Evolutionary conservation across 2,329 filamentous ascomycete species (phyloP).

Genomic region (Falciphora oryzae): DNA sequence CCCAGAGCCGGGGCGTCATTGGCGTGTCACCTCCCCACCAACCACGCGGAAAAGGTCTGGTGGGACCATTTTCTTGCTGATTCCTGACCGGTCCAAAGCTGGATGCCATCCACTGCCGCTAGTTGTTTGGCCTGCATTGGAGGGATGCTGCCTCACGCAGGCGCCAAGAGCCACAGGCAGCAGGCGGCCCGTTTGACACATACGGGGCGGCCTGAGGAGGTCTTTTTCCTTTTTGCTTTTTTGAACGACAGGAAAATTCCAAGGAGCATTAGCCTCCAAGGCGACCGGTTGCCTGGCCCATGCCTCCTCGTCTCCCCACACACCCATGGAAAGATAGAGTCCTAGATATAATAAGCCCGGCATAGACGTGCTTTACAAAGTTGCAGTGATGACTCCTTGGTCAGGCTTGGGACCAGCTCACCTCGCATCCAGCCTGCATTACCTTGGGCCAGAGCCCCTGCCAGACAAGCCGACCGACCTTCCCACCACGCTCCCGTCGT

Average conservation of each 20-base stretch:
- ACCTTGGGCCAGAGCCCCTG: not conserved
- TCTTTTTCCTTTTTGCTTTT: not conserved
- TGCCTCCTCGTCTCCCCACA: too few relatives aligned
- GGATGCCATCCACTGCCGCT: not conserved
- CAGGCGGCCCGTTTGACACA: not conserved
- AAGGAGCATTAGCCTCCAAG: too few relatives aligned
- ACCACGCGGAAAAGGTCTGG: not conserved
- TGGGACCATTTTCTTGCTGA: not conserved
- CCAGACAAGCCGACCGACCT: not conserved
- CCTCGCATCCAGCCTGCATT: not conserved
- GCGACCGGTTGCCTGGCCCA: too few relatives aligned
- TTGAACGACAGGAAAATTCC: not conserved
- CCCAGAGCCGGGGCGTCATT: not conserved
- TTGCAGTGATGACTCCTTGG: not conserved
- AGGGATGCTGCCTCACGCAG: not conserved
- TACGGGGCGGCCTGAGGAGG: not conserved
- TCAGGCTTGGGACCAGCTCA: not conserved
- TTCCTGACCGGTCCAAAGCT: not conserved
- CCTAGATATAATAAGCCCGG: not conserved
- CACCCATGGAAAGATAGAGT: too few relatives aligned
- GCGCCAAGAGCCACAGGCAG: not conserved
- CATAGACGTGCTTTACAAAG: not conserved
- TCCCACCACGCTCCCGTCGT: not conserved
- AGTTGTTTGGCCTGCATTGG: not conserved
- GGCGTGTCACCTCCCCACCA: too few relatives aligned